These are phyloP conservation scores for Jatropha podagrica DNA, from an alignment of 441 rosid species.

Conservation along the genomic window DNA sequence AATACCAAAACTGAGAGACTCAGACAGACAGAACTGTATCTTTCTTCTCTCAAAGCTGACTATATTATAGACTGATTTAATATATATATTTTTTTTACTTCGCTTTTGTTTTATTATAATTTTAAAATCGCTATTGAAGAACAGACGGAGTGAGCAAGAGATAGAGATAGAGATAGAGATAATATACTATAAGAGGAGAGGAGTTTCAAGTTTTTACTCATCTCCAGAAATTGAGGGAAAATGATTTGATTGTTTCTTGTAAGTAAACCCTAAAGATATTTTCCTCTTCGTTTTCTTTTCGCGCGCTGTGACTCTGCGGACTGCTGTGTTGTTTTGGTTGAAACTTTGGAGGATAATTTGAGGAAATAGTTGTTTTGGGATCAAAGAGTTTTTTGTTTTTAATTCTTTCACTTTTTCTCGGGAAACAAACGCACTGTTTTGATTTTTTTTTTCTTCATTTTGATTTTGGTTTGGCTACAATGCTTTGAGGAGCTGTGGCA, in stretches of 20 bases:
- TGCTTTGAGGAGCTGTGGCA: background rate
- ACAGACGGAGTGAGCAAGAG: background rate
- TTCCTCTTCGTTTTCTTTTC: background rate
- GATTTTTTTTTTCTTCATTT: background rate
- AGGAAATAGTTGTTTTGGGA: background rate
- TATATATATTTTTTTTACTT: background rate
- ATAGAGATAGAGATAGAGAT: background rate
- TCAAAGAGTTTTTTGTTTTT: background rate
- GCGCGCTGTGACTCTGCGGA: background rate
- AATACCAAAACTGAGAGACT: background rate
- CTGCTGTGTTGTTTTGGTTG: background rate
- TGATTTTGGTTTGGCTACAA: background rate
- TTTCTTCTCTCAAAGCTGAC: background rate
- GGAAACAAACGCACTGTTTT: background rate
- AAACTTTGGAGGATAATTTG: background rate
- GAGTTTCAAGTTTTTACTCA: background rate
- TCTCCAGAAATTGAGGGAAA: background rate
- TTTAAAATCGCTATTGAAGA: background rate
- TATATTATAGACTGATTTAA: background rate
- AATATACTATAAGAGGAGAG: background rate
- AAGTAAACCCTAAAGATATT: constrained; percentile 2
- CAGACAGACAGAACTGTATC: background rate
- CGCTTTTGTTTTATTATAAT: background rate
- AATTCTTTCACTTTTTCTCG: background rate
- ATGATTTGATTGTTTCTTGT: constrained; percentile 4